These are phyloP conservation scores for Bothia castanella DNA, from an alignment of 1,284 basidiomycete species.

Conservation along the genomic window DNA sequence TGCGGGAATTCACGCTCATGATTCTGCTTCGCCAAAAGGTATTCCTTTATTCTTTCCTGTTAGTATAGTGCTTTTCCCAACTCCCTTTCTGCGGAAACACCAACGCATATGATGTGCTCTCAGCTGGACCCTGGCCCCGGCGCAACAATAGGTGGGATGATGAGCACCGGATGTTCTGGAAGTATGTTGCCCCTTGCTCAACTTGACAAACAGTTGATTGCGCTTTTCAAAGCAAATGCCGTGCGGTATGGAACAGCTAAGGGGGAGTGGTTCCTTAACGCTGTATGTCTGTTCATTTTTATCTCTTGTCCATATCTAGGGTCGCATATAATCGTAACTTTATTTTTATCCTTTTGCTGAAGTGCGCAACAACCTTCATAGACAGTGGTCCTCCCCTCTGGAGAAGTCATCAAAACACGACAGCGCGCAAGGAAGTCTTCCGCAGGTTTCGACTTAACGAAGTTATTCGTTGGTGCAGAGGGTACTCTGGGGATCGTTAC, in stretches of 20 bases:
- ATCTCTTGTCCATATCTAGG: neutral
- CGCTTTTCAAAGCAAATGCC: slow-evolving; percentile 62
- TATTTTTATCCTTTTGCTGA: no score
- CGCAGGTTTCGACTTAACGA: slow-evolving; percentile 88
- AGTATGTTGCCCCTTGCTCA: slow-evolving; percentile 42
- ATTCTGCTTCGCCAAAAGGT: slow-evolving; percentile 31
- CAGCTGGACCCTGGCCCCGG: slow-evolving; percentile 75
- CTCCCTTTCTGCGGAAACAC: neutral
- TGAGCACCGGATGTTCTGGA: slow-evolving; percentile 78
- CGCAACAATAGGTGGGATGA: slow-evolving; percentile 91
- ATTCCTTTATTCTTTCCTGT: slow-evolving; percentile 89
- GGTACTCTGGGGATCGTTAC: slow-evolving; percentile 93
- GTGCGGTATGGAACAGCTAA: slow-evolving; percentile 86
- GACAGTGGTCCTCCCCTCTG: slow-evolving; percentile 87
- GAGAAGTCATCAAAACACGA: slow-evolving; percentile 92
- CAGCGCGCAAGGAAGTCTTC: slow-evolving; percentile 83
- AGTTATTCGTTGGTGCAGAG: slow-evolving; percentile 92
- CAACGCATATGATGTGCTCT: neutral
- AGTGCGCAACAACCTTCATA: slow-evolving; percentile 29
- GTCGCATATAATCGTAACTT: neutral
- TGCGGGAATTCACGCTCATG: neutral
- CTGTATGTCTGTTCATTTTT: slow-evolving; percentile 39
- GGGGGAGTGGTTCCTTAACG: slow-evolving; percentile 81
- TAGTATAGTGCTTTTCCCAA: slow-evolving; percentile 20
- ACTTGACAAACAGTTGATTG: slow-evolving; percentile 1